Evolutionary conservation across 2,329 filamentous ascomycete genomes (phyloP).

Genomic region (Fusarium euwallaceae): DNA sequence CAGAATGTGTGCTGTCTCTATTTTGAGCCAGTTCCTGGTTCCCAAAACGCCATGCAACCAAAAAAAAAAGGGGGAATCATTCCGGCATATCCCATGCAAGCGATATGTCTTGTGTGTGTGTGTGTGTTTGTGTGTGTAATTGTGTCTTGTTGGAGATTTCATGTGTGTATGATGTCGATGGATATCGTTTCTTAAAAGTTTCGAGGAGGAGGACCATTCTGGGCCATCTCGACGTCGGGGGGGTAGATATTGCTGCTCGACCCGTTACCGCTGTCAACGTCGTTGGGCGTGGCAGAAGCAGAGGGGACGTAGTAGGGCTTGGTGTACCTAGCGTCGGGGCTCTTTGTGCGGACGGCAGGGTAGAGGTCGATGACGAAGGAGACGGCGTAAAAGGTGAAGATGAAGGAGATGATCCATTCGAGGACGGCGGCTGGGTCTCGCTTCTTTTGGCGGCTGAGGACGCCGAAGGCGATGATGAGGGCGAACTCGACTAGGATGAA

Average conservation of each 20-base stretch:
- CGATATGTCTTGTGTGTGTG: background rate
- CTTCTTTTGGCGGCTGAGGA: conserved; percentile 61
- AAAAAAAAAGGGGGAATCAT: conserved; percentile 31
- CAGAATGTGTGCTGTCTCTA: background rate
- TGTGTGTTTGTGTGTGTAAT: background rate
- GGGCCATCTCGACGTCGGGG: conserved; percentile 36
- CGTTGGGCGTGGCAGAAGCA: conserved; percentile 25
- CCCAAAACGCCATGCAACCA: conserved; percentile 33
- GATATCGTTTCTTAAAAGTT: conserved; percentile 19
- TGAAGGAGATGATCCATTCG: conserved; percentile 83
- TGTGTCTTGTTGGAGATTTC: background rate
- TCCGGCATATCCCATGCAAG: conserved; percentile 27
- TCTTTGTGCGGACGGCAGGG: conserved; percentile 77
- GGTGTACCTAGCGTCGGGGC: conserved; percentile 45
- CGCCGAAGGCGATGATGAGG: conserved; percentile 80
- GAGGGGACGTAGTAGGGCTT: conserved; percentile 42
- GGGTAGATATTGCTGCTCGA: conserved; percentile 23
- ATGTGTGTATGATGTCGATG: background rate
- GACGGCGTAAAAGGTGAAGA: conserved; percentile 90
- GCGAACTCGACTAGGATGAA: conserved; percentile 86
- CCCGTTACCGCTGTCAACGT: conserved; percentile 21
- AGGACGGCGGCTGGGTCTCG: conserved; percentile 80
- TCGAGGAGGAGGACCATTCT: conserved; percentile 20
- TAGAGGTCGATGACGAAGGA: conserved; percentile 90
- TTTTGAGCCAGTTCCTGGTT: background rate